Evolutionary conservation across 2,329 filamentous ascomycete species (phyloP).

Genomic region (Fusarium staphyleae): DNA sequence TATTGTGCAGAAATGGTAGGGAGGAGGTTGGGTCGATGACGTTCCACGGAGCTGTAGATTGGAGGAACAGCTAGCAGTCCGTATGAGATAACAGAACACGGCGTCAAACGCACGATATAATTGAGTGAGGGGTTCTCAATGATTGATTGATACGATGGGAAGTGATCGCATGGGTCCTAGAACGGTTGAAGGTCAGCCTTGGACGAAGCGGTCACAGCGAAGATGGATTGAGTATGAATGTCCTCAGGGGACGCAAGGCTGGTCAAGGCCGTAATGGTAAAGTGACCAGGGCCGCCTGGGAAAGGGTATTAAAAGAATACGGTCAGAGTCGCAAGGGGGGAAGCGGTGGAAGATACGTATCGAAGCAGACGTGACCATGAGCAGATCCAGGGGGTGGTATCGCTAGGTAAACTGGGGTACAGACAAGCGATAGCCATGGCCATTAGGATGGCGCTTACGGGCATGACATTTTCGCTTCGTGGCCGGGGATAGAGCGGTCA

Average conservation of each 20-base stretch:
- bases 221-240: conserved; percentile 13
- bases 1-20: conserved; percentile 11
- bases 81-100: conserved; percentile 1
- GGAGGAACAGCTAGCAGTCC: background rate
- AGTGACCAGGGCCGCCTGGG: conserved; percentile 29
- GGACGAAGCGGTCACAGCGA: conserved; percentile 33
- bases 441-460: conserved; percentile 7
- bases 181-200: conserved; percentile 26
- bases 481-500: conserved; percentile 31
- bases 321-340: conserved; percentile 25
- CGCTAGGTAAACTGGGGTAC: conserved; percentile 24
- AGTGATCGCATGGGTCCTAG: conserved; percentile 25
- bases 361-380: conserved; percentile 29
- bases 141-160: conserved; percentile 6
- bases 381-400: conserved; percentile 36
- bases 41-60: background rate
- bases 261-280: conserved; percentile 9
- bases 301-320: conserved; percentile 34
- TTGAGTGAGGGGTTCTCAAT: conserved; percentile 1
- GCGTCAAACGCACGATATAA: background rate
- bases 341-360: conserved; percentile 34
- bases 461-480: conserved; percentile 8
- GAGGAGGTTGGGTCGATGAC: conserved; percentile 8
- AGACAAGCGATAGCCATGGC: conserved; percentile 25
- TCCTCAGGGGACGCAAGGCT: conserved; percentile 19